phyloP scores from a whole-genome alignment of 495 filamentous ascomycete species.

The Aspergillus panamensis region DNA sequence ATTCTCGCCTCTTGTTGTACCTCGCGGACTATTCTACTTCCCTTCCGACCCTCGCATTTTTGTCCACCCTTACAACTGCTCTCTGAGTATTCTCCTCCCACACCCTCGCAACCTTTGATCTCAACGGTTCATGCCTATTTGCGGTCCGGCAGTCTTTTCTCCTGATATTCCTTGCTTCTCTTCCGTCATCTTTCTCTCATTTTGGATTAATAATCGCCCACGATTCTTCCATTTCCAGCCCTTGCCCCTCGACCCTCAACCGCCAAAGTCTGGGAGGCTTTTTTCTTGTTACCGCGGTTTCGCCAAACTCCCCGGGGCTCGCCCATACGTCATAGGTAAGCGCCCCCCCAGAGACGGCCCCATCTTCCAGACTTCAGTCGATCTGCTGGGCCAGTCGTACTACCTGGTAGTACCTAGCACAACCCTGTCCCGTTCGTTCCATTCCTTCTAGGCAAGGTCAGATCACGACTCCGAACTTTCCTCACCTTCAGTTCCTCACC shows the following conservation, averaged over 20 bases:
- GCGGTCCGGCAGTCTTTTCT: neutral
- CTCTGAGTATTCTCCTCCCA: neutral
- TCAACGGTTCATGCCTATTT: neutral
- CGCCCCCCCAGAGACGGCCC: constrained; percentile 30
- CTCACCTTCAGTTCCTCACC: constrained; percentile 22
- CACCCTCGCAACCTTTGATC: neutral
- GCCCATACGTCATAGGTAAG: constrained; percentile 37
- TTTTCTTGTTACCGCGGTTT: constrained; percentile 21
- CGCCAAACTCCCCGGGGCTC: constrained; percentile 21
- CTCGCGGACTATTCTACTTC: constrained; percentile 28
- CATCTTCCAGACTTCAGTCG: constrained; percentile 28
- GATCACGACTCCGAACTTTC: constrained; percentile 22
- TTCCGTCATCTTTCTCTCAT: neutral
- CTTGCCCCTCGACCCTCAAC: constrained; percentile 1
- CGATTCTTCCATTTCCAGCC: neutral
- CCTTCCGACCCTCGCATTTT: constrained; percentile 19
- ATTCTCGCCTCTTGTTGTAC: constrained; percentile 1
- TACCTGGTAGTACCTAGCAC: too few relatives aligned
- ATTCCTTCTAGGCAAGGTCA: constrained; percentile 26
- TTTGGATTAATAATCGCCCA: neutral
- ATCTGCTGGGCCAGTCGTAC: constrained; percentile 26
- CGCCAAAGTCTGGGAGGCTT: neutral
- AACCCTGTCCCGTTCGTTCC: too few relatives aligned
- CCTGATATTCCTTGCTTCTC: neutral
- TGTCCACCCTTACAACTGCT: constrained; percentile 10